Percentiles rank a stretch among this genome's conserved stretches.
Evolutionary conservation across 1,284 basidiomycete species (phyloP).

Genomic region (Cystobasidium sp.): DNA sequence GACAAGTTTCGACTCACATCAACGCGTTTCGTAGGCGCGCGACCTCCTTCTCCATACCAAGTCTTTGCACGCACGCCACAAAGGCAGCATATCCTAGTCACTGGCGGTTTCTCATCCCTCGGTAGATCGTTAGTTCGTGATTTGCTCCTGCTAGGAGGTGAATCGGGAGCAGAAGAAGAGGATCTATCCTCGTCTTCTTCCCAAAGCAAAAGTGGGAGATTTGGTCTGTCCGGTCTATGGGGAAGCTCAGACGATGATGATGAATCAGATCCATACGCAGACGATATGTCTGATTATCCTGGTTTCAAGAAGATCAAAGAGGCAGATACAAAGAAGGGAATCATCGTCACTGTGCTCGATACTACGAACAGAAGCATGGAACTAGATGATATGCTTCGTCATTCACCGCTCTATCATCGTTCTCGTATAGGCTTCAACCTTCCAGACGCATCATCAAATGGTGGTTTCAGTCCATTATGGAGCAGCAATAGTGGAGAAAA

Average conservation of each 20-base stretch:
- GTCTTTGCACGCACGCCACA: conserved; percentile 29
- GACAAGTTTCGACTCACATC: conserved; percentile 50
- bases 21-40: conserved; percentile 43
- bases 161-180: conserved; percentile 19
- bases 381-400: conserved; percentile 51
- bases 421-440: conserved; percentile 36
- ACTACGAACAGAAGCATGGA: conserved; percentile 46
- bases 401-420: conserved; percentile 48
- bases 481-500: background rate
- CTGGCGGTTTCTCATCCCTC: conserved; percentile 51
- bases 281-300: background rate
- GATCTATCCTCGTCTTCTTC: no score
- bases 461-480: background rate
- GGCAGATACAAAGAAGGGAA: conserved; percentile 10
- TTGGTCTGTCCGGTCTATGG: conserved; percentile 17
- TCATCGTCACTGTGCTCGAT: conserved; percentile 45
- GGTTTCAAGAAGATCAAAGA: conserved; percentile 13
- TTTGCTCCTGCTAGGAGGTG: conserved; percentile 45
- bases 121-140: conserved; percentile 51
- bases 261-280: background rate
- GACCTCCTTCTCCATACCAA: conserved; percentile 30
- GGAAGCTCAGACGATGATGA: conserved; percentile 25
- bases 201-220: background rate
- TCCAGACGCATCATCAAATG: background rate
- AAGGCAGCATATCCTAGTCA: conserved; percentile 52